Evolutionary conservation across 1,139 yeast genomes (phyloP), one percentile per base, ranked within the genome.

Genomic region (Magnusiomyces paraingens): DNA sequence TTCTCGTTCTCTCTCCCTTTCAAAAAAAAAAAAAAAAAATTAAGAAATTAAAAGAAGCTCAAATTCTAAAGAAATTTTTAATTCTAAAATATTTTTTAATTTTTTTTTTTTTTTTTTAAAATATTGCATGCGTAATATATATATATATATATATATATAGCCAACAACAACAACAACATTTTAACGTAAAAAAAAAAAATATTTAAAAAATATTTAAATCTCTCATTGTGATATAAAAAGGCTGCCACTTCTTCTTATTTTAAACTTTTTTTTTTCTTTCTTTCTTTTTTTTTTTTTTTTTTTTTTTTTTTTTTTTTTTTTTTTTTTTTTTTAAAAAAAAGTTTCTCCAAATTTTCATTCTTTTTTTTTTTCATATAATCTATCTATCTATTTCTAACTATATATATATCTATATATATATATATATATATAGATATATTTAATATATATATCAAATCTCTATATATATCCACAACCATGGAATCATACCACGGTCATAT

Each of bases 401-500:
- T 20, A 20, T 35, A 6, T 41, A 11, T 17, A 42, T 39, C 29
- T 40, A 40, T 21, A n/a, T 17, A 32, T 18, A n/a, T 18, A 8
- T 10, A 46, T n/a, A 36, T 11, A n/a, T n/a, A 20, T 12, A 48
- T 20, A 15, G 17, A 45, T 17, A 41, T 29, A 12, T 22, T 17
- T 35, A 11, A 6, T 10, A 12, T 18, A 20, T 2, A n/a, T 44
- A 26, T 32, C 11, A 22, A 26, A 26, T 26, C 8, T 5, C 8
- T 26, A 26, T 26, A 26, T 26, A 4, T 26, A 26, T 26, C 32
- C 32, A 26, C 32, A 4, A 38, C 17, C 48, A 75, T 79, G 73
- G 79, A 79, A 56, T 78, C 83, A 0, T 81, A 81, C 59, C 70
- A 70, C 52, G 86, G 86, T 2, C 69, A 75, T 39, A 72, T 81